Conservation (phyloP, 306 rosid genomes). For the Aeschynomene evenia region DNA sequence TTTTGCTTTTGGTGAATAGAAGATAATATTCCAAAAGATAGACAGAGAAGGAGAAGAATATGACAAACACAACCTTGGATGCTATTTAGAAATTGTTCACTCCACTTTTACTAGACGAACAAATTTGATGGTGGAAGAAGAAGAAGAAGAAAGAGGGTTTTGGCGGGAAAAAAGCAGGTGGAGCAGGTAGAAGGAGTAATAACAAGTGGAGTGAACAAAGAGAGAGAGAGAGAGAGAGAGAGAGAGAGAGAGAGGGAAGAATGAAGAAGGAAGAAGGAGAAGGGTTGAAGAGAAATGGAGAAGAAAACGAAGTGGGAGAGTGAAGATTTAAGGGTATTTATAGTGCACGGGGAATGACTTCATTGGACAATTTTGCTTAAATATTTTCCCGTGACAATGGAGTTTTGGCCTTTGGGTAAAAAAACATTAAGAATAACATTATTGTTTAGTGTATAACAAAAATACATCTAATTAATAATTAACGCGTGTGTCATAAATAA, state of each 20-base stretch:
- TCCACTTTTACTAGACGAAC: constrained; percentile 22
- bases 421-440: too few relatives aligned
- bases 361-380: not conserved
- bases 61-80: constrained; percentile 25
- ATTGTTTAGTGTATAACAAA: too few relatives aligned
- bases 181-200: not conserved
- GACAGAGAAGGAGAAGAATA: constrained; percentile 19
- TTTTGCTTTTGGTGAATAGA: constrained; percentile 31
- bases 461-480: too few relatives aligned
- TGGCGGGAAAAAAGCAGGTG: not conserved
- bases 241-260: not conserved
- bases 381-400: constrained; percentile 16
- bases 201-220: too few relatives aligned
- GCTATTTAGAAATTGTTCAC: constrained; percentile 13
- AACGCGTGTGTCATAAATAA: too few relatives aligned
- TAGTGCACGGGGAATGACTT: constrained; percentile 32
- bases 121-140: not conserved
- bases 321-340: constrained; percentile 31
- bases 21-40: constrained; percentile 17
- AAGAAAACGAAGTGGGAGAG: constrained; percentile 14
- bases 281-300: not conserved
- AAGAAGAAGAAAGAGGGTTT: too few relatives aligned
- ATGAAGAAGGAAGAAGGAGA: not conserved
- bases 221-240: not conserved
- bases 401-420: not conserved